Conservation (phyloP, 768 basidiomycete genomes). For the Russula sp. region DNA sequence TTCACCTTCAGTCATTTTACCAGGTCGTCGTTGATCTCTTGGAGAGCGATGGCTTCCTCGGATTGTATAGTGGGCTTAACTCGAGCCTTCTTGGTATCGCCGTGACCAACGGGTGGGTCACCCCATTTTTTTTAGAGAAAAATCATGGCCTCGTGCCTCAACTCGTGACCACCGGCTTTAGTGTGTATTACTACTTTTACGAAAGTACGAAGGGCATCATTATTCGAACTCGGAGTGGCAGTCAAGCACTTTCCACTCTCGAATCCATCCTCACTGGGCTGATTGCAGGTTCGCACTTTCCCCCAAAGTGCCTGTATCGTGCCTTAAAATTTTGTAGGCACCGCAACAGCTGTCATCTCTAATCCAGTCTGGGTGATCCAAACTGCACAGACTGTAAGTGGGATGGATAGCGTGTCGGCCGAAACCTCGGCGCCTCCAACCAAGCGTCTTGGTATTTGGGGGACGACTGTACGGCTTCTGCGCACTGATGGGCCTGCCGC, state of each 20-base stretch:
- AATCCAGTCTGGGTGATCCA: conserved; percentile 99
- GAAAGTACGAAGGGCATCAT: conserved; percentile 58
- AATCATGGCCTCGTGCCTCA: background rate
- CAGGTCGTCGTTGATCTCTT: conserved; percentile 68
- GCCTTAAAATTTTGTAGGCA: conserved; percentile 43
- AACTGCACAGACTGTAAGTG: conserved; percentile 75
- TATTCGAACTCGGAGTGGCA: conserved; percentile 45
- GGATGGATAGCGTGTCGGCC: conserved; percentile 30
- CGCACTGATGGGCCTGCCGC: conserved; percentile 70
- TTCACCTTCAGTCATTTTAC: conserved; percentile 43
- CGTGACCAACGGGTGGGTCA: conserved; percentile 77
- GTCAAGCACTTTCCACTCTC: conserved; percentile 69
- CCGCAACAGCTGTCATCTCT: conserved; percentile 78
- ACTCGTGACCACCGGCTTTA: conserved; percentile 26
- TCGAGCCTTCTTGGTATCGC: conserved; percentile 88
- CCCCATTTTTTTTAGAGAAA: background rate
- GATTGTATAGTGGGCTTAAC: conserved; percentile 80
- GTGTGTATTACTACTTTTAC: conserved; percentile 92
- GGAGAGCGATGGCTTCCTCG: conserved; percentile 75
- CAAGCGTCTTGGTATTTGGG: conserved; percentile 52
- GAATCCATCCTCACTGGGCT: conserved; percentile 88
- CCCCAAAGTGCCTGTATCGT: background rate
- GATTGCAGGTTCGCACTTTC: conserved; percentile 58
- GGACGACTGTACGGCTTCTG: conserved; percentile 63
- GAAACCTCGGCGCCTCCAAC: conserved; percentile 25